Conservation (phyloP, 768 basidiomycete species). For the Trametes villosa region DNA sequence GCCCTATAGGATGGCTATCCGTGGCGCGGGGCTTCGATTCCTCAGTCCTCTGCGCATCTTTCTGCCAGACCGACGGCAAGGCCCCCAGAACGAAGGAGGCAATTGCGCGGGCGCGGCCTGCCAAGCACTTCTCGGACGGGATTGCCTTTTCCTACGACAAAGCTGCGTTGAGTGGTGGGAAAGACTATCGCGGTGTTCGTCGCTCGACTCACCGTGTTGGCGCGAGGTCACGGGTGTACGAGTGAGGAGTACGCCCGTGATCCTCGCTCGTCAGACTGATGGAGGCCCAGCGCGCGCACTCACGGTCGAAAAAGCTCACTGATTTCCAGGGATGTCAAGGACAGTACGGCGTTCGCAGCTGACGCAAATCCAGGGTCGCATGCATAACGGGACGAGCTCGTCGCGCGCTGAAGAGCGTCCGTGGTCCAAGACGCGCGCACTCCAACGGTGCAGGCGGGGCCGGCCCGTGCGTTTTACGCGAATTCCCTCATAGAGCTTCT, state of each 20-base stretch:
- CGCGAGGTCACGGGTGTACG: too few relatives aligned
- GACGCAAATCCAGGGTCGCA: neutral
- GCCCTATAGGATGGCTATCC: neutral
- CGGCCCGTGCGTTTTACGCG: neutral
- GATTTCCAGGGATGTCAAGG: too few relatives aligned
- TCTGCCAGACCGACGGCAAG: neutral
- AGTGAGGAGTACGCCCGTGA: too few relatives aligned
- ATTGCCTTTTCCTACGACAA: neutral
- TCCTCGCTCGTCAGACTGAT: too few relatives aligned
- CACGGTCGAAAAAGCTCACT: too few relatives aligned
- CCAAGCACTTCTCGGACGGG: neutral
- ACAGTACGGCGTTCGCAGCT: too few relatives aligned
- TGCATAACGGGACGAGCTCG: neutral
- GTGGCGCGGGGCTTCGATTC: neutral
- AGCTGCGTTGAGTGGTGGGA: neutral
- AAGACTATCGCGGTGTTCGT: too few relatives aligned
- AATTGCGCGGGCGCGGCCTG: neutral
- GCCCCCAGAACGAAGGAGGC: neutral
- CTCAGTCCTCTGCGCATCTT: neutral
- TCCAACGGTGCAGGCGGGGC: neutral
- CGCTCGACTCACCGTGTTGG: too few relatives aligned
- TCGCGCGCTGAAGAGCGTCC: neutral
- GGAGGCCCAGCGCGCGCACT: too few relatives aligned
- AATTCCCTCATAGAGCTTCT: constrained; percentile 17
- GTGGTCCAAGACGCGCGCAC: neutral